Evolutionary conservation across 1,139 yeast genomes (phyloP), one percentile per base, ranked within the genome.

Genomic region (Zygoascus hellenicus): DNA sequence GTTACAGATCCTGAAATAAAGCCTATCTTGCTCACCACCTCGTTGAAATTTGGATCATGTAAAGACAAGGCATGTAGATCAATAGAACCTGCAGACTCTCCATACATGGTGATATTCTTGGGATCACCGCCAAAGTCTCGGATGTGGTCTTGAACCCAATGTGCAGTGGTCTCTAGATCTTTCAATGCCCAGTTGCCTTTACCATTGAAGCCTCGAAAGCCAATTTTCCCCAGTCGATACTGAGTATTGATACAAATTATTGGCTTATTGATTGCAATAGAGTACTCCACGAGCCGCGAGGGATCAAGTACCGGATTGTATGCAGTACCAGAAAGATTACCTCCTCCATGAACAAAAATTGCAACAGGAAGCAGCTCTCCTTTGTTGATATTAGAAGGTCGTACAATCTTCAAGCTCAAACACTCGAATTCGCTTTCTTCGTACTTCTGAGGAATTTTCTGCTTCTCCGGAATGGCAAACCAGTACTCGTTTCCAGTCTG

Each of bases 111-210:
- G 19, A 69, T 60, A 43, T 58, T 58, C 5, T 56, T 53, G 1
- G 69, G 65, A 49, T 70, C 65, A 16, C 74, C 74, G 6, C 74
- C 74, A 54, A 70, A 69, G 9, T 51, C 51, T 1, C 30, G 54
- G 41, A 69, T 67, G 49, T 67, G 61, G 42, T 65, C 62, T 14
- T 58, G 51, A 9, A 68, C 60, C 74, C 74, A 70, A 32, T 41
- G 35, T 9, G 26, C 36, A n/a, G 38, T 17, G 14, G 17, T 22
- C 5, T 41, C 43, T 5, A 41, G 34, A 29, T 46, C 36, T 6
- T 32, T 13, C 26, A 46, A 15, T 15, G 33, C 38, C 39, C 48
- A 36, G 16, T 30, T 39, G 19, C 43, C 40, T 17, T 19, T 26
- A 17, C 34, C 38, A 9, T 40, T 29, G 4, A 30, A 11, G 9